Base-by-base conservation (phyloP, 805 yeast species). In the Candida coquimbonensis region DNA sequence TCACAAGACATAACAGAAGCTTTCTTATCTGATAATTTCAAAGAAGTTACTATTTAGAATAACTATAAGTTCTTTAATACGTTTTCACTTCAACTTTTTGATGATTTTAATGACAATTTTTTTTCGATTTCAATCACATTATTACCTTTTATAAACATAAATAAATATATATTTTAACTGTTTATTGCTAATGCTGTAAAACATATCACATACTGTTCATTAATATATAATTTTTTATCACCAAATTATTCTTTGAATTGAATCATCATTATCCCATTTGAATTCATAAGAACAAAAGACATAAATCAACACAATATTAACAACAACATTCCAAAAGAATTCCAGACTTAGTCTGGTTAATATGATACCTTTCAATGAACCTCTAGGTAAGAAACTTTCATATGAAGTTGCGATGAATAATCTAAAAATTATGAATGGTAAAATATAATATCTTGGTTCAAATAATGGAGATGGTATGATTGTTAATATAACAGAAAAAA, bases 391-490 rank as follows among this genome's bases (percentile, higher is more conserved):
- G 17, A 67, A 33, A 4, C 66, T 61, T 33, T 62, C 56, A 16
- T 61, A 54, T 24, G 67, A 63, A 16, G 80, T 77, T 12, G 65
- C 63, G 14, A 74, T 62, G 47, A 78, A 73, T 3, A 87, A 44
- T 54, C 97, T 75, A 79, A 90, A 88, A 36, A 89, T 63, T 12
- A 85, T 61, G 59, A 77, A 80, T 5, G 98, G 97, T 6, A 88
- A 55, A 41, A 91, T 86, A 62, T 83, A 93, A 62, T 93, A 93
- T 47, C 99, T 76, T 41, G 97, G 96, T 64, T 93, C 99, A 57
- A 93, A 81, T 52, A 93, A 69, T 6, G 98, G 99, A 0, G 96
- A 82, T 19, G 98, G 96, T 0, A 85, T 76, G 19, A 93, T 69
- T 0, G 93, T 83, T 7, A 78, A 61, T 1, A 72, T 55, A 0